Conservation (phyloP, 2,329 filamentous ascomycete genomes). For the Aspergillus viridinutans region DNA sequence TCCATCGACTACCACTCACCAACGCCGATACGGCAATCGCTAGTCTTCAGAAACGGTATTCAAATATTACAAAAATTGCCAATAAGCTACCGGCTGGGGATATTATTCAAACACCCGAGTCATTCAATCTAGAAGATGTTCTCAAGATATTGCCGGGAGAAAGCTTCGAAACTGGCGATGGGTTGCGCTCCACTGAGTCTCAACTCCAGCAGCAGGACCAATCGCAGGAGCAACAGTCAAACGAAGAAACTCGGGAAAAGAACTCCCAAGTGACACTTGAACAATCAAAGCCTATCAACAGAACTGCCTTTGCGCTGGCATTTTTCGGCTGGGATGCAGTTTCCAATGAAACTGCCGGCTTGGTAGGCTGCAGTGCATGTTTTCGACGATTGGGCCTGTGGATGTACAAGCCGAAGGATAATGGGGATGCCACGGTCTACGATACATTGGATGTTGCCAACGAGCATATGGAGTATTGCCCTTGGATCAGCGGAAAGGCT, state of each 20-base stretch:
- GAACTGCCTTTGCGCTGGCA: constrained; percentile 63
- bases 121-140: constrained; percentile 28
- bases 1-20: constrained; percentile 62
- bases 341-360: constrained; percentile 47
- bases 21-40: constrained; percentile 58
- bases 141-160: constrained; percentile 26
- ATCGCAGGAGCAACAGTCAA: background rate
- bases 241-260: constrained; percentile 4
- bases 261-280: constrained; percentile 4
- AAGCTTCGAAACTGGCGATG: constrained; percentile 14
- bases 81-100: constrained; percentile 33
- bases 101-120: constrained; percentile 28
- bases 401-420: constrained; percentile 80
- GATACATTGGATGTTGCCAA: constrained; percentile 61
- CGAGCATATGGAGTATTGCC: constrained; percentile 80
- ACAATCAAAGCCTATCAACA: constrained; percentile 43
- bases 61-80: constrained; percentile 44
- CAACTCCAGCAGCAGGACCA: constrained; percentile 4
- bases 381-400: constrained; percentile 85
- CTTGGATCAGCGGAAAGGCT: constrained; percentile 64
- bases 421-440: constrained; percentile 39
- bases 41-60: constrained; percentile 60
- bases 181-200: constrained; percentile 14
- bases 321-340: constrained; percentile 70
- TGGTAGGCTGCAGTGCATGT: constrained; percentile 78